These are phyloP conservation scores for Hymenotorrendiella dingleyae DNA, from an alignment of 2,329 filamentous ascomycete genomes.

Conservation along the genomic window DNA sequence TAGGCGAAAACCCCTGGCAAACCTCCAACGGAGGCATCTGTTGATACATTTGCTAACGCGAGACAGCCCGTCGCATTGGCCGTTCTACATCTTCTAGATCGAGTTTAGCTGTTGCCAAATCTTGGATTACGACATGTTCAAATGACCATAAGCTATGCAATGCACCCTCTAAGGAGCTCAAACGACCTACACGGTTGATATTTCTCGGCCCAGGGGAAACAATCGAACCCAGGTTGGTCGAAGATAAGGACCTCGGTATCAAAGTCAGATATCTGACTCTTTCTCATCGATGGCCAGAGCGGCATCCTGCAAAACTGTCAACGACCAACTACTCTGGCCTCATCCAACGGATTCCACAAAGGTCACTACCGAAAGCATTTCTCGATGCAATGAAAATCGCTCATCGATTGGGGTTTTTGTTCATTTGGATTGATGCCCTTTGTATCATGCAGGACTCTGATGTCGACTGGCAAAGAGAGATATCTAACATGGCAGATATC, in stretches of 20 bases:
- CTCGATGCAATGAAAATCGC: slow-evolving; percentile 27
- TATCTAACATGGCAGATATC: slow-evolving; percentile 22
- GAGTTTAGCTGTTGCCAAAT: slow-evolving; percentile 5
- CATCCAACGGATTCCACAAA: slow-evolving; percentile 11
- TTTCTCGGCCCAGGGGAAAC: slow-evolving; percentile 1
- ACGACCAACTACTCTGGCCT: slow-evolving; percentile 7
- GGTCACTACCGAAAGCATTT: slow-evolving; percentile 21
- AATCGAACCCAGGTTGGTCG: neutral
- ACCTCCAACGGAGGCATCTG: too few relatives aligned
- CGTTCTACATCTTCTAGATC: slow-evolving; percentile 5
- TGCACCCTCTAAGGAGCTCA: neutral
- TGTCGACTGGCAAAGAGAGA: slow-evolving; percentile 25
- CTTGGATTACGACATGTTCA: slow-evolving; percentile 6
- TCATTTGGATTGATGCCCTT: slow-evolving; percentile 31
- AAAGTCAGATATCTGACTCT: slow-evolving; percentile 21
- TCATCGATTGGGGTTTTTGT: slow-evolving; percentile 22
- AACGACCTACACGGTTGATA: slow-evolving; percentile 5
- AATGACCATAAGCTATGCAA: slow-evolving; percentile 3
- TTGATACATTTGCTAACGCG: neutral
- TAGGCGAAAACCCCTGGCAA: slow-evolving; percentile 3
- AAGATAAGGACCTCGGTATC: neutral
- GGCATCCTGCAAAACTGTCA: slow-evolving; percentile 11
- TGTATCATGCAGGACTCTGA: slow-evolving; percentile 30
- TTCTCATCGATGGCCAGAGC: slow-evolving; percentile 26
- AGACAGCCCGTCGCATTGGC: slow-evolving; percentile 5